A percentile compares a stretch with the other conserved stretches of the same genome.
Conservation (phyloP, 106 monocot species). For the Dactylorhiza incarnata region DNA sequence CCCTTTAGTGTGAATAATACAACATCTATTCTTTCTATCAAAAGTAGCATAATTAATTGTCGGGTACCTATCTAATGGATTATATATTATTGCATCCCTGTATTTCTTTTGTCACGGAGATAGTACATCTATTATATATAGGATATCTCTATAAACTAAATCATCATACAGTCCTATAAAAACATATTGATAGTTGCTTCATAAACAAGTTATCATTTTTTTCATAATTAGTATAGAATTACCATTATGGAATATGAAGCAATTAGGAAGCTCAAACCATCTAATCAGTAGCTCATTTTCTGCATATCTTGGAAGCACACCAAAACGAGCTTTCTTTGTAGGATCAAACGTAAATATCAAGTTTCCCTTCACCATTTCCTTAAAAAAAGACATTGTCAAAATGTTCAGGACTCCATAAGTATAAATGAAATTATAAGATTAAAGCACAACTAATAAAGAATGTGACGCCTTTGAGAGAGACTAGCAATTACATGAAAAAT, state of each 20-base stretch:
- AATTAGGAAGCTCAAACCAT: constrained; percentile 97
- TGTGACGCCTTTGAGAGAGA: background rate
- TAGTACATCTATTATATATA: too few species aligned
- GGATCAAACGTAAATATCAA: constrained; percentile 69
- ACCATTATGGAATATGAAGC: constrained; percentile 94
- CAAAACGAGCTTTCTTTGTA: constrained; percentile 75
- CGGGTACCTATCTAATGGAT: too few species aligned
- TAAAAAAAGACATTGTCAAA: background rate
- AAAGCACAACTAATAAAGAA: background rate
- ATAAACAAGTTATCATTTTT: background rate
- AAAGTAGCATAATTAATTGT: too few species aligned
- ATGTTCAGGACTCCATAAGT: background rate
- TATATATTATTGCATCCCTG: too few species aligned
- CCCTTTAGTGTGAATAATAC: too few species aligned
- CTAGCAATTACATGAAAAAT: background rate
- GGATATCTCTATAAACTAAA: too few species aligned
- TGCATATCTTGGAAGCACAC: constrained; percentile 76
- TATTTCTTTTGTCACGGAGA: too few species aligned
- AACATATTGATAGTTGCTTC: background rate
- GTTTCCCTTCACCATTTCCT: constrained; percentile 83
- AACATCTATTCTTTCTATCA: too few species aligned
- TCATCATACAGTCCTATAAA: background rate
- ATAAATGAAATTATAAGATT: background rate
- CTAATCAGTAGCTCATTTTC: constrained; percentile 74
- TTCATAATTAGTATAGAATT: background rate